Conservation (phyloP, 176 grass and related monocot genomes). For the Avena sativa region DNA sequence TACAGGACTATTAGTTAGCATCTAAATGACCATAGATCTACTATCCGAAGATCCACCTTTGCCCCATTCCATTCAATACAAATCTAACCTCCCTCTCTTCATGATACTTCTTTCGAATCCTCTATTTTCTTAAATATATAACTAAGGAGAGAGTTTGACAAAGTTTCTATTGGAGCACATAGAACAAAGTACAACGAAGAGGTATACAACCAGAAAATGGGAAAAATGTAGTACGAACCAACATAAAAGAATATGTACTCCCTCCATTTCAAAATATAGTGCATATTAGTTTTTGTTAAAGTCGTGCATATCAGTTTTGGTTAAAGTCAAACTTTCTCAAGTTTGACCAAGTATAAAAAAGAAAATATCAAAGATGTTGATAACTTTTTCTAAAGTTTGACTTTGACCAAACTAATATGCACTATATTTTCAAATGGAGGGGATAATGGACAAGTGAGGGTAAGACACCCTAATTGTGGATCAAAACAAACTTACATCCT, state of each 20-base stretch:
- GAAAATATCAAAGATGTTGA: not conserved
- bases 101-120: not conserved
- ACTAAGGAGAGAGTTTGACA: not conserved
- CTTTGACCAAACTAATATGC: not conserved
- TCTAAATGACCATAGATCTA: conserved; percentile 13
- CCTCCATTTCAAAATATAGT: not conserved
- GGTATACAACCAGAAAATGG: not conserved
- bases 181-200: not conserved
- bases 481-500: conserved; percentile 76
- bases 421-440: not conserved
- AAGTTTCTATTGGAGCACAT: not conserved
- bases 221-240: not conserved
- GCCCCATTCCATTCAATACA: conserved; percentile 13
- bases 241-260: conserved; percentile 2
- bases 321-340: not conserved
- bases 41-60: not conserved
- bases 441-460: not conserved
- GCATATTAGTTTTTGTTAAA: not conserved
- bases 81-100: not conserved
- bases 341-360: not conserved
- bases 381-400: not conserved
- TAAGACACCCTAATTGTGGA: not conserved
- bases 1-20: not conserved
- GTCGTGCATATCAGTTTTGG: not conserved
- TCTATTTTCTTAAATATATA: conserved; percentile 14